A percentile compares a stretch with the other conserved stretches of the same genome.
These are phyloP conservation scores for Colletotrichum filicis DNA, from an alignment of 2,329 filamentous ascomycete genomes.

Conservation along the genomic window DNA sequence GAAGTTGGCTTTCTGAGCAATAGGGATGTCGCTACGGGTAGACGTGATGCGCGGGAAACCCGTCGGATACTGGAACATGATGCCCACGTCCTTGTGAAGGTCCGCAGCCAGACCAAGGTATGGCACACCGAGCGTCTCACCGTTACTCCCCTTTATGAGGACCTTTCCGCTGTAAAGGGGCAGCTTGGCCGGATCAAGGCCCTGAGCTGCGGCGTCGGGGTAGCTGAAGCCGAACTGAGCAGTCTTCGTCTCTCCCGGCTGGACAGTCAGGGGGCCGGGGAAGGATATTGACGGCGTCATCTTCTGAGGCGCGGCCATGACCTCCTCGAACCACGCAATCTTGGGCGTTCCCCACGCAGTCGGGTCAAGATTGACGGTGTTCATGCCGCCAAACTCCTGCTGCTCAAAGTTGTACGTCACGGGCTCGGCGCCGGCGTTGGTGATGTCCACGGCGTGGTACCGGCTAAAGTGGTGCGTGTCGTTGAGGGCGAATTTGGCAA, in stretches of 20 bases:
- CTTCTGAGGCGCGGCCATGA: conserved; percentile 11
- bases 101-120: conserved; percentile 41
- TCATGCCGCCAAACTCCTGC: conserved; percentile 42
- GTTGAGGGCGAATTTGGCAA: conserved; percentile 54
- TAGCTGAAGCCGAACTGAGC: conserved; percentile 27
- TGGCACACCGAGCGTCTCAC: conserved; percentile 47
- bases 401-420: conserved; percentile 45
- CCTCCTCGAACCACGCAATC: conserved; percentile 26
- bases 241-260: conserved; percentile 22
- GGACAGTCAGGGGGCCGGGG: conserved; percentile 6
- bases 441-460: conserved; percentile 42
- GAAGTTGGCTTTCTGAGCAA: conserved; percentile 39
- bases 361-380: conserved; percentile 19
- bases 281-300: conserved; percentile 19
- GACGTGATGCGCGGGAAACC: conserved; percentile 28
- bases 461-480: conserved; percentile 52
- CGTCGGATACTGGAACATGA: conserved; percentile 29
- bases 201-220: conserved; percentile 4
- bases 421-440: conserved; percentile 47
- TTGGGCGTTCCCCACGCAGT: conserved; percentile 29
- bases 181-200: conserved; percentile 38
- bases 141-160: conserved; percentile 43
- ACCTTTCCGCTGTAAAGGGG: conserved; percentile 49
- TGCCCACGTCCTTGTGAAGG: conserved; percentile 14
- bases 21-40: conserved; percentile 12